Conservation (phyloP, 2,329 filamentous ascomycete species). For the Paracorniculantispora psalliotae region DNA sequence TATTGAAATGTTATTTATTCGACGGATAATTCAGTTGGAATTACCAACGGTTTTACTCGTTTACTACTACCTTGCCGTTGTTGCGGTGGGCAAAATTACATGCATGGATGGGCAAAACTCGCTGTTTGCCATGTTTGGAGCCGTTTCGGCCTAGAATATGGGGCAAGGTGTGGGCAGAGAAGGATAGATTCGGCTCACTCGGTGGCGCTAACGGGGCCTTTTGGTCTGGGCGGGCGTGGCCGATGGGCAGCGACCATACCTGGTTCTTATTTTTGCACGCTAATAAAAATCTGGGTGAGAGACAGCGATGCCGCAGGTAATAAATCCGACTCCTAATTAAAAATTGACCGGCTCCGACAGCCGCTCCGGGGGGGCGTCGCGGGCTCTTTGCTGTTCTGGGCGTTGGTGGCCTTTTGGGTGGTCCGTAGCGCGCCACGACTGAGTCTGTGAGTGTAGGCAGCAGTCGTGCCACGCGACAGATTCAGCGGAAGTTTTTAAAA, state of each 20-base stretch:
- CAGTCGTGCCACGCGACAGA: not conserved
- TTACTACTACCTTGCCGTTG: no score
- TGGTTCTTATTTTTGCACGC: no score
- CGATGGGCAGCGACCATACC: not conserved
- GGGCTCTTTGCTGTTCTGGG: constrained; percentile 1
- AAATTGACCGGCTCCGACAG: constrained; percentile 10
- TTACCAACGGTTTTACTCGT: no score
- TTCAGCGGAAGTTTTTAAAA: no score
- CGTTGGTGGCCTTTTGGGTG: not conserved
- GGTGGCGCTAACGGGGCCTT: constrained; percentile 2
- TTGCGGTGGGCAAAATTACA: no score
- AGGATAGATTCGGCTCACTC: constrained; percentile 14
- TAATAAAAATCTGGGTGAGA: no score
- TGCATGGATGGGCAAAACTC: not conserved
- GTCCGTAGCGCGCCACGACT: not conserved
- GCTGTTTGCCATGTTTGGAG: not conserved
- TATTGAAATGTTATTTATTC: no score
- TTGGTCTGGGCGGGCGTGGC: not conserved
- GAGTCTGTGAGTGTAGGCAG: not conserved
- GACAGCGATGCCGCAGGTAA: no score
- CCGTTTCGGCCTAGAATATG: not conserved
- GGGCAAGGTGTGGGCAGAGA: constrained; percentile 1
- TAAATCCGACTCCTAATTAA: no score
- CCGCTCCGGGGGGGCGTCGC: not conserved
- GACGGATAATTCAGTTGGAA: no score